Evolutionary conservation across 2,329 filamentous ascomycete species (phyloP), one percentile per base, ranked within the genome.

Genomic region (Chalara sp.): DNA sequence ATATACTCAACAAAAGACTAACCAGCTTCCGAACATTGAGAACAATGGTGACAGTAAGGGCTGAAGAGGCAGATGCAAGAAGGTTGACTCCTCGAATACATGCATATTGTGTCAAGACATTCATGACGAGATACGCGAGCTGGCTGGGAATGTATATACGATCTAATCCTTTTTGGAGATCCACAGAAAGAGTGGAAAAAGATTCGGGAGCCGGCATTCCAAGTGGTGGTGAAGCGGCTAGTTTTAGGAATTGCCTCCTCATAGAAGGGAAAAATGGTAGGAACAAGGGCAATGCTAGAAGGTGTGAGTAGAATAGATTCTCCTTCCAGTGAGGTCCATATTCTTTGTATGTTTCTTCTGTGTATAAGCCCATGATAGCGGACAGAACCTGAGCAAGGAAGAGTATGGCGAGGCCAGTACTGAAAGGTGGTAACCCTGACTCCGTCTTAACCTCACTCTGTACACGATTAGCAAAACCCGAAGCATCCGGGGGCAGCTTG

Each of bases 41-140:
- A 45, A 97, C 90, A 61, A 99, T 95, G 1, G 92, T 96, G 29
- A 99, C 93, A 0, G 93, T 97, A 50, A 99, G 77, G 0, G 93
- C 95, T 4, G 91, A 92, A 4, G 89, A 89, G 49, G 85, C 86
- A 1, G 92, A 88, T 1, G 89, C 91, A 5, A 99, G 76, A n/a
- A 96, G 78, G 60, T 97, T 97, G 51, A 99, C 93, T 1, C 93
- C 93, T 3, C 91, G 87, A 56, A 99, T 97, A 68, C 93, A 99
- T 29, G 90, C 80, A 63, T 96, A 89, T 68, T 99, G 93, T 3
- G 93, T 97, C 46, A 95, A 65, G 0, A 95, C 89, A 62, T 95
- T 95, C 55, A 86, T 76, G 1, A 76, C 71, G 12, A 95, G 75
- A 62, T 83, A 89, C 33, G 83, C 75, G 13, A 93, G 70, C 62